Conservation (phyloP, 371 early-diverging fungal species). For the Mortierella sp. region DNA sequence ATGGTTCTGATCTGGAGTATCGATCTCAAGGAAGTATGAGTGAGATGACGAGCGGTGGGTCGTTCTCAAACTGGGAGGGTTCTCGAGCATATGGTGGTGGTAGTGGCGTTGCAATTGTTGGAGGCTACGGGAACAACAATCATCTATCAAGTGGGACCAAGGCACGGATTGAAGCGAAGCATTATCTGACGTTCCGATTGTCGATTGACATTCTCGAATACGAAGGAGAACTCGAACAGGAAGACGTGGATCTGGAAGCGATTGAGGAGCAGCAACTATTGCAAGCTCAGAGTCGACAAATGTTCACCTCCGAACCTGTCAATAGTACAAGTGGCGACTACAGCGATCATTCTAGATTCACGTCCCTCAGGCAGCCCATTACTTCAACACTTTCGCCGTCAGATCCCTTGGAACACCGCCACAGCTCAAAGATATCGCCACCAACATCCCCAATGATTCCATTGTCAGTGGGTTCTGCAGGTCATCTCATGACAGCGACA, state of each 20-base stretch:
- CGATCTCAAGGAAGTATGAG: conserved; percentile 1
- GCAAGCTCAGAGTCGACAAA: conserved; percentile 9
- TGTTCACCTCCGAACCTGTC: background rate
- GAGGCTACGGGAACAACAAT: background rate
- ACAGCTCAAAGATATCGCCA: background rate
- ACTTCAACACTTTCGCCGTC: conserved; percentile 2
- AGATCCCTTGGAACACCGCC: too few species aligned
- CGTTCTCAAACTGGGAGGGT: background rate
- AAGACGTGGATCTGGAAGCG: conserved; percentile 25
- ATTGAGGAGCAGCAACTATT: conserved; percentile 26
- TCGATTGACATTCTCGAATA: conserved; percentile 45
- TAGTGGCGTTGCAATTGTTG: background rate
- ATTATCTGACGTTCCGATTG: conserved; percentile 37
- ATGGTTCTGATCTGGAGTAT: conserved; percentile 17
- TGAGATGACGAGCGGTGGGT: background rate
- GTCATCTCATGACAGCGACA: too few species aligned
- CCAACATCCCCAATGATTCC: background rate
- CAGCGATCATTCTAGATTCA: too few species aligned
- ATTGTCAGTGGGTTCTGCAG: too few species aligned
- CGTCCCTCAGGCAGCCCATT: too few species aligned
- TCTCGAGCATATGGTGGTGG: background rate
- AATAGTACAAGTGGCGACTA: too few species aligned
- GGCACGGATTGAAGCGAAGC: conserved; percentile 38
- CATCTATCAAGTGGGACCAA: background rate
- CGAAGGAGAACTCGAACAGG: conserved; percentile 41